These are phyloP conservation scores for Ophiostoma quercus DNA, from an alignment of 2,329 filamentous ascomycete genomes.

Conservation along the genomic window DNA sequence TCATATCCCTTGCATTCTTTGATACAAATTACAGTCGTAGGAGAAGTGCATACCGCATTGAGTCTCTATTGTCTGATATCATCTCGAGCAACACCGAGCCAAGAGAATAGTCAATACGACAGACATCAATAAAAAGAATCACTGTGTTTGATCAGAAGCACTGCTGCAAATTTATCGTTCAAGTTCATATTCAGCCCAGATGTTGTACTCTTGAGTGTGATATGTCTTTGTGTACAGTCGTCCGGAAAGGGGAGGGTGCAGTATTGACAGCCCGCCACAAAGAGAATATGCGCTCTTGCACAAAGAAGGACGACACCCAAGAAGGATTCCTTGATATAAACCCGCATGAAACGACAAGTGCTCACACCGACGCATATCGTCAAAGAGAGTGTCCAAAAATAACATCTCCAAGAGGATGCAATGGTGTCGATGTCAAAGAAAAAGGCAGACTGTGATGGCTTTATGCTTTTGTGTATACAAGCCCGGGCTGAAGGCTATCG, in stretches of 20 bases:
- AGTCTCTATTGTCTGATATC: not conserved
- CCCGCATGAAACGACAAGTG: not conserved
- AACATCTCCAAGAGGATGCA: not conserved
- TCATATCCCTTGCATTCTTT: not conserved
- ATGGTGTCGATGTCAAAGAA: not conserved
- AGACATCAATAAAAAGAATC: not conserved
- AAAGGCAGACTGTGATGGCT: not conserved
- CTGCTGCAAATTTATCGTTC: too few species aligned
- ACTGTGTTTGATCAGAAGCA: too few species aligned
- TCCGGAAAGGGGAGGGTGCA: constrained; percentile 7
- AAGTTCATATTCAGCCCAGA: too few species aligned
- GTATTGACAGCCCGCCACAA: not conserved
- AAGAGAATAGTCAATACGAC: not conserved
- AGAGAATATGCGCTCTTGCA: not conserved
- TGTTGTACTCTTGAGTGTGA: too few species aligned
- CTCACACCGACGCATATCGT: not conserved
- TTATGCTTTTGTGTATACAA: not conserved
- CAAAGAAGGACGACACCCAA: not conserved
- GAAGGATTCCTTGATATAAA: not conserved
- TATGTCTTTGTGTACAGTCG: not conserved
- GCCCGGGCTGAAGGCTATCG: not conserved
- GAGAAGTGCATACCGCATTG: not conserved
- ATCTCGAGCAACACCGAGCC: not conserved
- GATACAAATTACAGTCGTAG: not conserved
- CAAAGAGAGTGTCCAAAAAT: constrained; percentile 7